A percentile compares a stretch with the other conserved stretches of the same genome.
These are phyloP conservation scores for Sanghuangporus sanghuang DNA, from an alignment of 1,284 basidiomycete species.

Conservation along the genomic window DNA sequence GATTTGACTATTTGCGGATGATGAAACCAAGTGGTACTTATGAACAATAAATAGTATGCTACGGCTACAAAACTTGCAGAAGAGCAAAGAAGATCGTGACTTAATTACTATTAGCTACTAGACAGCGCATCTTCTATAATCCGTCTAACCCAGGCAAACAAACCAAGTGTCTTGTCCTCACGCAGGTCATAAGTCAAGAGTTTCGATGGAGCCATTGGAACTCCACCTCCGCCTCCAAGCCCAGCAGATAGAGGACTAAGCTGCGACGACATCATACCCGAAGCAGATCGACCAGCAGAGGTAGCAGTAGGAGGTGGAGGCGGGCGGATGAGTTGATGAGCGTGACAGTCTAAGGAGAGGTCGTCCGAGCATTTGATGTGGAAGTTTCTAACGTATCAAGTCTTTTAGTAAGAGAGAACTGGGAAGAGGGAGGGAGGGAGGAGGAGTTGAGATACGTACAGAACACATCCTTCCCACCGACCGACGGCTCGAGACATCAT, in stretches of 20 bases:
- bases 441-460: slow-evolving; percentile 43
- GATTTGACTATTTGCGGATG: background rate
- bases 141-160: slow-evolving; percentile 47
- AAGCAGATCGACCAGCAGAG: slow-evolving; percentile 27
- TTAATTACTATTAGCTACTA: background rate
- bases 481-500: slow-evolving; percentile 61
- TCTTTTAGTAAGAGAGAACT: background rate
- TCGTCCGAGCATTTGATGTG: slow-evolving; percentile 47
- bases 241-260: slow-evolving; percentile 15
- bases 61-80: background rate
- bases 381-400: slow-evolving; percentile 49
- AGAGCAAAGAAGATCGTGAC: background rate
- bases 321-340: slow-evolving; percentile 43
- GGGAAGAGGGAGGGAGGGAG: slow-evolving; percentile 2
- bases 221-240: slow-evolving; percentile 8
- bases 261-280: slow-evolving; percentile 31
- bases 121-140: slow-evolving; percentile 34
- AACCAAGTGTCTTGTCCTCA: slow-evolving; percentile 21
- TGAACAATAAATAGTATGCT: background rate
- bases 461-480: slow-evolving; percentile 69
- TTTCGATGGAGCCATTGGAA: slow-evolving; percentile 20
- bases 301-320: slow-evolving; percentile 24
- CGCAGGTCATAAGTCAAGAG: slow-evolving; percentile 22
- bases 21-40: background rate
- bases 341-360: slow-evolving; percentile 48